phyloP scores from a whole-genome alignment of 2,329 filamentous ascomycete genomes.

The Xylariaceae sp. region DNA sequence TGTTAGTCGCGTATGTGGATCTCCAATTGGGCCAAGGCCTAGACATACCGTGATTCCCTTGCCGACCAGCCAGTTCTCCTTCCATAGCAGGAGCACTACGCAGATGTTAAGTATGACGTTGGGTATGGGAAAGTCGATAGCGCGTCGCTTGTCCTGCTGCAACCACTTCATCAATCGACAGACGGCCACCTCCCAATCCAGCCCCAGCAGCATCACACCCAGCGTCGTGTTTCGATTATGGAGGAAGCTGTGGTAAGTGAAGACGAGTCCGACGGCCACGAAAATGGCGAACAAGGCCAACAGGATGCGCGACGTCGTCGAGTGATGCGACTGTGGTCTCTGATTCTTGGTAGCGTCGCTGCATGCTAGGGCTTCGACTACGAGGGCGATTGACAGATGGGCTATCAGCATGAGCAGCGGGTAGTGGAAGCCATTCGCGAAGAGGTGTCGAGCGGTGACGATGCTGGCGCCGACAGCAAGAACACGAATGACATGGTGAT shows the following conservation, averaged over 20 bases:
- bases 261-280: conserved; percentile 15
- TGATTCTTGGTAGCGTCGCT: not conserved
- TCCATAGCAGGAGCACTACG: conserved; percentile 14
- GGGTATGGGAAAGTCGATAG: conserved; percentile 14
- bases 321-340: conserved; percentile 9
- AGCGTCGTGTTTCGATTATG: conserved; percentile 22
- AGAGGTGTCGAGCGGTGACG: conserved; percentile 20
- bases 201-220: conserved; percentile 16
- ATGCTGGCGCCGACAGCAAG: conserved; percentile 14
- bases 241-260: conserved; percentile 21
- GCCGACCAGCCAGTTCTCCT: conserved; percentile 19
- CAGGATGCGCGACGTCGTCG: conserved; percentile 9
- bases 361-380: conserved; percentile 5
- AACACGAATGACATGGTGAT: conserved; percentile 17
- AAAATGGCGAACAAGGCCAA: conserved; percentile 13
- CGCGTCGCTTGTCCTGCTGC: conserved; percentile 9
- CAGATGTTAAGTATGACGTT: conserved; percentile 14
- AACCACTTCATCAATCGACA: conserved; percentile 11
- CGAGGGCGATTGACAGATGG: conserved; percentile 15
- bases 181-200: conserved; percentile 14
- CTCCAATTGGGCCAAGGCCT: not conserved
- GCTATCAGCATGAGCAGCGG: conserved; percentile 19
- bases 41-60: conserved; percentile 18
- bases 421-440: conserved; percentile 19
- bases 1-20: conserved; percentile 3